Base-by-base conservation (phyloP, 2,329 filamentous ascomycete genomes). In the Xylariomycetidae sp. region DNA sequence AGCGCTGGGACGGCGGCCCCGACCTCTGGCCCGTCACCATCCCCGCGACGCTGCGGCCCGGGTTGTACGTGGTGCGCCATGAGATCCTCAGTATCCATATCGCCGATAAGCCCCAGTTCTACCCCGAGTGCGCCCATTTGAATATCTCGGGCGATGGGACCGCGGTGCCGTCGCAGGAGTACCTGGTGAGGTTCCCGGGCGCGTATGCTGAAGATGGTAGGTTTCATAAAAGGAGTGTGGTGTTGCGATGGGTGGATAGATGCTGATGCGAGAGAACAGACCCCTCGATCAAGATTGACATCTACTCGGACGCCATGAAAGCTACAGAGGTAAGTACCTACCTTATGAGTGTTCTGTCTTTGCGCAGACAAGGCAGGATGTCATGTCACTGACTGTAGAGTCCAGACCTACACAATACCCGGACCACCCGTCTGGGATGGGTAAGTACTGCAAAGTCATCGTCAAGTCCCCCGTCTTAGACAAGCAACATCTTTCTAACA, bases 1-100 rank as follows among this genome's bases (percentile, higher is more conserved):
- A 64, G 37, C 50, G 52, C 19, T 62, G 59, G 59, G 59, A 62
- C 24, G 56, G 58, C 2, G 44, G 44, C 2, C 59, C 59, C 0
- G 57, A 54, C 22, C 39, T 59, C 25, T 74, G 67, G 64, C 64
- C 63, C 0, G 60, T 59, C 23, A 67, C 57, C 0, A 64, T 74
- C 10, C 70, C 70, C 0, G 45, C 53, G 4, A 57, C 53, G 2
- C 52, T 74, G 14, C 60, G 57, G 29, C 50, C 64, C 1, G 70
- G 70, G 4, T 54, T 67, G 24, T 74, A 74, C 43, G 50, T 74
- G 29, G 62, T 74, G 30, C 53, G 69, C 24, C 70, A 74, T 46
- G 70, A 75, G 54, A 63, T 73, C 34, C 43, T 73, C 19, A 68
- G 66, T 29, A 56, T 74, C 6, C 69, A 74, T 38, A 61, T 72